Evolutionary conservation across 1,284 basidiomycete genomes (phyloP), one percentile per base, ranked within the genome.

Genomic region (Cystobasidiaceae sp.): DNA sequence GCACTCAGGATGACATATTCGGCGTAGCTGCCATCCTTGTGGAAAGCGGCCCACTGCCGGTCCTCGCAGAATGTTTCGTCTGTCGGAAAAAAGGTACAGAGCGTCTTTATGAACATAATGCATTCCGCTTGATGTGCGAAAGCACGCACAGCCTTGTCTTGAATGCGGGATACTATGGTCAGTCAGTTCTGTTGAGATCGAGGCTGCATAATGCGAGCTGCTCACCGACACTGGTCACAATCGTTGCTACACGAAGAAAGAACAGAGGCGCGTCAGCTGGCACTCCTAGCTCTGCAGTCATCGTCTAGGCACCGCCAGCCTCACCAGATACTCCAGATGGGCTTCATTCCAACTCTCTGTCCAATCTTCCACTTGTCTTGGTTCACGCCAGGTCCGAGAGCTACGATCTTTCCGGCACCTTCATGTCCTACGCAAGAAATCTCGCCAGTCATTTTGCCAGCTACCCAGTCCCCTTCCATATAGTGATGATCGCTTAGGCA

Each of bases 21-120:
- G 19, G 54, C 54, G 21, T 56, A 56, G 27, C 54, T 56, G 1
- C 55, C 41, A n/a, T 43, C 27, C 13, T 32, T 34, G 25, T 25
- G 43, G 48, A 39, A 32, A 13, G 30, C 52, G 2, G 49, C 41
- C 28, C 21, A 49, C 19, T 32, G 44, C 15, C 50, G 44, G 37
- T 67, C 67, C n/a, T 65, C 58, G 49, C 68, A 69, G 49, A 57
- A 33, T 1, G 61, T 57, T 52, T 69, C 68, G 25, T 39, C 23
- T 17, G 48, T 62, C n/a, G n/a, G n/a, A n/a, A n/a, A n/a, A n/a
- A n/a, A n/a, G n/a, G n/a, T n/a, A n/a, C n/a, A n/a, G n/a, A n/a
- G n/a, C n/a, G n/a, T n/a, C n/a, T n/a, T n/a, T n/a, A n/a, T n/a
- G n/a, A n/a, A n/a, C n/a, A n/a, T n/a, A n/a, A n/a, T n/a, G n/a